phyloP scores from a whole-genome alignment of 2,329 filamentous ascomycete species.

The Botrytis fragariae region DNA sequence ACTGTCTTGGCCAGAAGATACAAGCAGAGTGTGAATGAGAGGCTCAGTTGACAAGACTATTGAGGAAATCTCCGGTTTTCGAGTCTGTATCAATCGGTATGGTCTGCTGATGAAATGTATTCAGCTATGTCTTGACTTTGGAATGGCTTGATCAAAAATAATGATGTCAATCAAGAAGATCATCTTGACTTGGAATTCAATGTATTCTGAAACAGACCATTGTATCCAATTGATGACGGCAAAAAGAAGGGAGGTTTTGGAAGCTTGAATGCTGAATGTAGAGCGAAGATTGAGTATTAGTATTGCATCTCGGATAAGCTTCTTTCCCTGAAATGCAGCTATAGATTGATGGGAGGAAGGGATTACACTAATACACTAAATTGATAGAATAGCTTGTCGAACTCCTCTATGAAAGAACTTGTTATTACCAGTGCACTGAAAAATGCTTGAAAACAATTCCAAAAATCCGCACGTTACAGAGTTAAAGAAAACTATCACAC shows the following conservation, averaged over 20 bases:
- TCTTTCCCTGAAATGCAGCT: background rate
- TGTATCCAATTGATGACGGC: background rate
- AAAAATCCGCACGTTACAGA: background rate
- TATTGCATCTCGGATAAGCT: background rate
- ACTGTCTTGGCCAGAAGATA: background rate
- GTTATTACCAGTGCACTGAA: background rate
- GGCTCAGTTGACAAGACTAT: background rate
- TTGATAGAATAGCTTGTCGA: background rate
- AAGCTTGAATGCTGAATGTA: background rate
- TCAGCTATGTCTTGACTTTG: background rate
- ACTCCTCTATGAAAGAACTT: too few relatives aligned
- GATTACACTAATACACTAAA: background rate
- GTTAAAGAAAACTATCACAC: background rate
- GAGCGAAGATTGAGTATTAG: background rate
- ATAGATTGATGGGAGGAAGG: fast-evolving
- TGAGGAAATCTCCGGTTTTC: background rate
- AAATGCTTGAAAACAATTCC: background rate
- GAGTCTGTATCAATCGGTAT: fast-evolving
- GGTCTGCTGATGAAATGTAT: fast-evolving
- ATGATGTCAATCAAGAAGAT: background rate
- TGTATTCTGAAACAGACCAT: background rate
- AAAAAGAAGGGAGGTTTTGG: background rate
- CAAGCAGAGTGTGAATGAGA: background rate
- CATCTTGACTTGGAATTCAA: background rate
- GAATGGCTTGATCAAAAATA: background rate